Conservation (phyloP, 139 green algal genomes). For the Limnomonas spitsbergensis region DNA sequence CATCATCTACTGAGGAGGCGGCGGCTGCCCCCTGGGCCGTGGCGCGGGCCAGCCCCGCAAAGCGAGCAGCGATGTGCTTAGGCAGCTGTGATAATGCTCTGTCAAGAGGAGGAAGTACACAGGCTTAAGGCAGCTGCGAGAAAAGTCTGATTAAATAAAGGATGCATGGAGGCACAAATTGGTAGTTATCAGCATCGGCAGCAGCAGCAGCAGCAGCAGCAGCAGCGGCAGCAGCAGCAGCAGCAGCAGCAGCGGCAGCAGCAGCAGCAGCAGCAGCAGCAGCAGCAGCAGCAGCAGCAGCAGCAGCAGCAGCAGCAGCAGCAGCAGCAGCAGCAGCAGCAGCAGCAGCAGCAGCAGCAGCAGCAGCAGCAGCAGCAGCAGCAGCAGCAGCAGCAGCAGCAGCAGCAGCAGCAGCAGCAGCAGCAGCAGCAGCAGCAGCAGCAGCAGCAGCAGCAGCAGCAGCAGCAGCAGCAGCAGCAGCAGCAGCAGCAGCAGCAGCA, state of each 20-base stretch:
- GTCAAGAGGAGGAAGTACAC: too few relatives aligned
- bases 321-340: not conserved
- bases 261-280: slow-evolving; percentile 3
- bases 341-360: not conserved
- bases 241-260: not conserved
- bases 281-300: not conserved
- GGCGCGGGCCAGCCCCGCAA: too few relatives aligned
- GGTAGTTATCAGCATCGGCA: too few relatives aligned
- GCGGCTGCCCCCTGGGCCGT: too few relatives aligned
- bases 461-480: not conserved
- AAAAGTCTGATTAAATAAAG: too few relatives aligned
- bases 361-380: not conserved
- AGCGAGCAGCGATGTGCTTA: too few relatives aligned
- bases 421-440: not conserved
- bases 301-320: not conserved
- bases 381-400: not conserved
- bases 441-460: not conserved
- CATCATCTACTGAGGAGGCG: too few relatives aligned
- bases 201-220: slow-evolving; percentile 20
- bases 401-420: not conserved
- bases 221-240: slow-evolving; percentile 7
- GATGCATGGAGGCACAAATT: too few relatives aligned
- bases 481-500: not conserved
- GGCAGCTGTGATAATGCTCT: too few relatives aligned
- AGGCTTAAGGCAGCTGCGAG: too few relatives aligned